Percentiles rank a stretch among this genome's conserved stretches.
These are phyloP conservation scores for Bathelium albidoporum DNA, from an alignment of 495 filamentous ascomycete genomes.

Conservation along the genomic window DNA sequence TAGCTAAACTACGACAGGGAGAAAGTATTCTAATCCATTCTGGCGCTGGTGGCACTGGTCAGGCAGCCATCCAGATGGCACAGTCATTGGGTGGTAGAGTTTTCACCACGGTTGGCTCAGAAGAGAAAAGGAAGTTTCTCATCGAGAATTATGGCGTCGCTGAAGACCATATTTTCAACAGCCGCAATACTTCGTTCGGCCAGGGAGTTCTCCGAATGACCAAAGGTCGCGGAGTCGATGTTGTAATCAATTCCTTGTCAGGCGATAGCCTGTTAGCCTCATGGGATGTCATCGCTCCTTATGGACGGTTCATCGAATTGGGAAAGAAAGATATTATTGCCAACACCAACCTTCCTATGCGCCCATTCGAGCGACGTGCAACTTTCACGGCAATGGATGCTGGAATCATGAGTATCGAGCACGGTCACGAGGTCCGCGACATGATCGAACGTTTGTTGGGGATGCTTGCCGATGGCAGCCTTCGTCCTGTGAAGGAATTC, in stretches of 20 bases:
- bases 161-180: constrained; percentile 31
- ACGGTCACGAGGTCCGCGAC: too few species aligned
- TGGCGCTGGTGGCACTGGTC: constrained; percentile 38
- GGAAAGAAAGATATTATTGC: constrained; percentile 31
- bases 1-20: constrained; percentile 26
- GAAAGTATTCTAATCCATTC: constrained; percentile 43
- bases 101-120: constrained; percentile 38
- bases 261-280: constrained; percentile 11
- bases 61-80: constrained; percentile 39
- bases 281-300: constrained; percentile 22
- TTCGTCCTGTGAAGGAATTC: too few species aligned
- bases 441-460: too few species aligned
- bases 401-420: too few species aligned
- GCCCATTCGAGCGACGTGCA: too few species aligned
- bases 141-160: constrained; percentile 30
- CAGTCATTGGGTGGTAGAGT: constrained; percentile 29
- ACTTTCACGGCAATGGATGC: too few species aligned
- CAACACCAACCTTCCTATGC: constrained; percentile 22
- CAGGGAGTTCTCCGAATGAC: constrained; percentile 4
- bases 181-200: constrained; percentile 3
- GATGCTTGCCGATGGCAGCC: too few species aligned
- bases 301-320: constrained; percentile 39
- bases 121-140: constrained; percentile 35
- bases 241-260: constrained; percentile 17
- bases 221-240: constrained; percentile 16